phyloP scores from a whole-genome alignment of 768 basidiomycete genomes.

The Pilatotrama ljubarskyi region DNA sequence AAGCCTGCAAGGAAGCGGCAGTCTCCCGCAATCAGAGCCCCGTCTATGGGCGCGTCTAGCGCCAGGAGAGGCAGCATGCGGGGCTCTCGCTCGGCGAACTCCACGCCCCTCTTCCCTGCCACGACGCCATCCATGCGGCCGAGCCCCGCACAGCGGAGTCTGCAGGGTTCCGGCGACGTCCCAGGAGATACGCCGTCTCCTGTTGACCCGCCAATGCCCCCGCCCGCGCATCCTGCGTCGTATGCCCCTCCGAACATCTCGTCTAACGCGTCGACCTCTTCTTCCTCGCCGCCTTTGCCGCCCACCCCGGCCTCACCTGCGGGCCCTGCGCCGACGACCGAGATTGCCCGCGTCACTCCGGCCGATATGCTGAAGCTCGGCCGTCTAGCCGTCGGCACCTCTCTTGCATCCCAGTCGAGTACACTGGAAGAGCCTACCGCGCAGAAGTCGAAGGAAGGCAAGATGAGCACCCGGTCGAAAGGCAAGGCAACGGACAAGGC shows the following conservation, averaged over 20 bases:
- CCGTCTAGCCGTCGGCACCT: conserved; percentile 52
- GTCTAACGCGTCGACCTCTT: conserved; percentile 36
- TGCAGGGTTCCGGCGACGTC: conserved; percentile 27
- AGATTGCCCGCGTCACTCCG: conserved; percentile 80
- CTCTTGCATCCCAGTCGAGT: conserved; percentile 36
- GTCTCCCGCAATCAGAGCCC: conserved; percentile 46
- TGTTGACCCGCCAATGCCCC: conserved; percentile 87
- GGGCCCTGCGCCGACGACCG: conserved; percentile 28
- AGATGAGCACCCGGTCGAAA: conserved; percentile 35
- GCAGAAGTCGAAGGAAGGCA: conserved; percentile 20
- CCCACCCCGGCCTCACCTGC: conserved; percentile 11
- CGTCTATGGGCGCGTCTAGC: conserved; percentile 19
- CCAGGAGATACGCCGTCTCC: conserved; percentile 74
- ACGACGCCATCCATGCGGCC: conserved; percentile 38
- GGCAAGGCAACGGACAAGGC: conserved; percentile 27
- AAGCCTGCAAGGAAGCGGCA: conserved; percentile 54
- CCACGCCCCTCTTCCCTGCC: conserved; percentile 52
- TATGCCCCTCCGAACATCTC: conserved; percentile 19
- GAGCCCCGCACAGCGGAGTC: conserved; percentile 42
- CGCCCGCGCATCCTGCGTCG: conserved; percentile 61
- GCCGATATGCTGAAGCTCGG: conserved; percentile 92
- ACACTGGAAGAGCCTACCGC: conserved; percentile 20
- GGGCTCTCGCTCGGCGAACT: conserved; percentile 53
- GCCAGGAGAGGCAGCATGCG: conserved; percentile 17
- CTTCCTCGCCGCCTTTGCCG: conserved; percentile 55